These are phyloP conservation scores for Oryza meridionalis DNA, from an alignment of 176 grass and related monocot species.

Conservation along the genomic window DNA sequence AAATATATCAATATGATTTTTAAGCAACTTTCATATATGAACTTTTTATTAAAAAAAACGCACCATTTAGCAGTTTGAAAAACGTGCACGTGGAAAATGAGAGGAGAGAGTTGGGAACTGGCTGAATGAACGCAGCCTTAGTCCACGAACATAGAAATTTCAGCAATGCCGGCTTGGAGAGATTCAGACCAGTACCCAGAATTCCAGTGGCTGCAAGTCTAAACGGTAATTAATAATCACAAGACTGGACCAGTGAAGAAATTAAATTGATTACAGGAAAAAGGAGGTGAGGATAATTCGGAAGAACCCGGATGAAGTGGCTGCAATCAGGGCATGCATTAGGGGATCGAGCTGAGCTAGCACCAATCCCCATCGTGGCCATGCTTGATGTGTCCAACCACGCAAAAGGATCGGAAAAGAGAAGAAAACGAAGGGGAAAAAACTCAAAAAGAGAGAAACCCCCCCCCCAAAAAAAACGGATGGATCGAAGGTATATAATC, in stretches of 20 bases:
- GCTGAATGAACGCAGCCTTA: too few species aligned
- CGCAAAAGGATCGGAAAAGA: not conserved
- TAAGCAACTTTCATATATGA: too few species aligned
- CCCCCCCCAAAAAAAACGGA: not conserved
- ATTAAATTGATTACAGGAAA: not conserved
- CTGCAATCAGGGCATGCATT: constrained; percentile 2
- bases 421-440: not conserved
- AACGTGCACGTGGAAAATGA: too few species aligned
- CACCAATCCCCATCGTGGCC: constrained; percentile 31
- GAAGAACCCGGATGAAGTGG: not conserved
- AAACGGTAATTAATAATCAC: not conserved
- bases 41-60: too few species aligned
- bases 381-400: constrained; percentile 9
- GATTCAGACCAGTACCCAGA: not conserved
- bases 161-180: not conserved
- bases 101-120: too few species aligned
- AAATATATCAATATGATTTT: too few species aligned
- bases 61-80: too few species aligned
- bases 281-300: not conserved
- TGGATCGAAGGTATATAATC: constrained; percentile 14
- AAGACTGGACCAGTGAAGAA: not conserved
- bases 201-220: not conserved
- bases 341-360: not conserved
- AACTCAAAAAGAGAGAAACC: too few species aligned
- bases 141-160: not conserved